Base-by-base conservation (phyloP, 495 filamentous ascomycete genomes). In the Hypoxylon lienhwacheense region DNA sequence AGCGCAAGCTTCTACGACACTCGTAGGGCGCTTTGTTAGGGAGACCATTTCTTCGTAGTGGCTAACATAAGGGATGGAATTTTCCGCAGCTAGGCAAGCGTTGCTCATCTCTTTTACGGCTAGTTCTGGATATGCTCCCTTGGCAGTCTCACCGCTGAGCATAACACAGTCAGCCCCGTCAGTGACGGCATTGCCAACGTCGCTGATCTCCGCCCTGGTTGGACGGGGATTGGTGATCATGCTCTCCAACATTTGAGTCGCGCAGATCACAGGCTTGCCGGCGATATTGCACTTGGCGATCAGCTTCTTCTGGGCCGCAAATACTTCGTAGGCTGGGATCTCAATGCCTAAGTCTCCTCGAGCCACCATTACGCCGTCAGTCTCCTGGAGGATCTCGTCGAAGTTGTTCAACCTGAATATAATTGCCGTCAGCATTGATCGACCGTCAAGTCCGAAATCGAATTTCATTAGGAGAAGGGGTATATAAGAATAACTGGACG, bases 231-330 rank as follows among this genome's bases (percentile, higher is more conserved):
- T 98, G 80, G 96, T 93, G 73, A 95, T 97, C 93, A 98, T 98
- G 61, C 90, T 95, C 82, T 98, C 93, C 55, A 98, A 81, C 76
- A 79, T 79, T 62, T 79, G 76, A 5, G 76, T 79, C 41, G 89
- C 89, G 71, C 91, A 96, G 70, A 97, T 96, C 67, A 90, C 89
- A 55, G 93, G 93, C 82, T 98, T 98, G 70, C 95, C 93, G 63
- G 91, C 92, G 67, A 97, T 87, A 81, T 98, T 98, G 82, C 95
- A 97, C 85, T 97, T 97, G 71, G 92, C 90, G 75, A 97, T 97
- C 87, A 98, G 91, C 90, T 97, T 97, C 85, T 98, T 98, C 81
- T 98, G 93, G 37, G 93, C 93, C 57, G 95, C 86, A 76, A 97
- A 98, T 46, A 98, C 93, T 81, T 98, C 95, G 44, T 92, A 89